Conservation (phyloP, 129 eudicot genomes). For the Centrapalus pauciflorus region DNA sequence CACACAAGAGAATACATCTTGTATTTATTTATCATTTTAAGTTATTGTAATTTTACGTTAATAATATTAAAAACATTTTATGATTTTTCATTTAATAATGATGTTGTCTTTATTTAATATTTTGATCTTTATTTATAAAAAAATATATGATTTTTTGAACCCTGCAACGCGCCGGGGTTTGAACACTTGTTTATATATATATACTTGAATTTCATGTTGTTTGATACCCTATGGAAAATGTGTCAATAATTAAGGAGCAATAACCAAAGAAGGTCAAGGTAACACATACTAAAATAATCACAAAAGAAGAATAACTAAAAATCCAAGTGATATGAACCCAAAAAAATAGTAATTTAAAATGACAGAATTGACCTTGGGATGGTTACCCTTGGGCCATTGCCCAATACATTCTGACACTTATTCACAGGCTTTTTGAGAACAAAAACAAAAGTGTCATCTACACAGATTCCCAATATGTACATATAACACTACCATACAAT, state of each 20-base stretch:
- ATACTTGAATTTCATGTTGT: not conserved
- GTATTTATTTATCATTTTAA: too few species aligned
- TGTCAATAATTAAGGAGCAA: too few species aligned
- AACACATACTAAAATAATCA: not conserved
- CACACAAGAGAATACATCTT: too few species aligned
- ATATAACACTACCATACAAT: conserved; percentile 3
- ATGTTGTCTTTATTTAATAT: too few species aligned
- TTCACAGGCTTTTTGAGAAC: conserved; percentile 32
- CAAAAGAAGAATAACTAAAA: not conserved
- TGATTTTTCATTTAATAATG: too few species aligned
- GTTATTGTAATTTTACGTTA: too few species aligned
- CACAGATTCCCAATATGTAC: conserved; percentile 21
- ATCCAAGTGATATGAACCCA: not conserved
- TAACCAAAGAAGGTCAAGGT: not conserved
- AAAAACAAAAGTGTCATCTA: conserved; percentile 14
- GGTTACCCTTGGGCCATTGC: conserved; percentile 13
- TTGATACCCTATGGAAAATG: not conserved
- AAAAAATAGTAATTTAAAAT: not conserved
- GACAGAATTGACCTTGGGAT: conserved; percentile 24
- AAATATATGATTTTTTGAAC: too few species aligned
- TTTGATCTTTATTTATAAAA: too few species aligned
- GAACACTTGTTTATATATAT: too few species aligned
- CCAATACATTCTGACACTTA: conserved; percentile 25
- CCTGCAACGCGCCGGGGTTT: too few species aligned
- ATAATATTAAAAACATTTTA: too few species aligned